A percentile compares a stretch with the other conserved stretches of the same genome.
phyloP scores from a whole-genome alignment of 164 flowering plant genomes.

The Pachysandra terminalis region DNA sequence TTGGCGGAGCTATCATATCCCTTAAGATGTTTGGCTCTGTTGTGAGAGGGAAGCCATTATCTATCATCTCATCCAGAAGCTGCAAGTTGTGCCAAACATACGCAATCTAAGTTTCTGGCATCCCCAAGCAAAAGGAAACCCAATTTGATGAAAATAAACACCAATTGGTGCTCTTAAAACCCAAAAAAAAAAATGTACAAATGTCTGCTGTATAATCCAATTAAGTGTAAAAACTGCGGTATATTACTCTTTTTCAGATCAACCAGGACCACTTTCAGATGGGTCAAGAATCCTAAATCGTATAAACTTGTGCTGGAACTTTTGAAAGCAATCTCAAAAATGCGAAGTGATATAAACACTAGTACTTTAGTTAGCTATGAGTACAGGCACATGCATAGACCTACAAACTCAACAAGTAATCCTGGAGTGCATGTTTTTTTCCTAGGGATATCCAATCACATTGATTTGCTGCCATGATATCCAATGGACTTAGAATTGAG shows the following conservation, averaged over 20 bases:
- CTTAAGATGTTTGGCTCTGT: constrained; percentile 90
- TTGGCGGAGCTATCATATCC: constrained; percentile 98
- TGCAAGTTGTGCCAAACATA: constrained; percentile 39
- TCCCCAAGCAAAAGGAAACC: background rate
- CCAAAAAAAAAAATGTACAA: background rate
- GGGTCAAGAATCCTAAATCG: too few species aligned
- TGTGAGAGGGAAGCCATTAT: constrained; percentile 97
- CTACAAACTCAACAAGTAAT: background rate
- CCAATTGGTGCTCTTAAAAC: background rate
- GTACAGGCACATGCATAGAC: background rate
- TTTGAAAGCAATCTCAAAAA: too few species aligned
- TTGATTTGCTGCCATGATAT: background rate
- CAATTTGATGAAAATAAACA: background rate
- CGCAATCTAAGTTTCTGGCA: constrained; percentile 14
- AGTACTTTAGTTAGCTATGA: too few species aligned
- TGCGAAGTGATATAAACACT: too few species aligned
- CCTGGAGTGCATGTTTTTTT: background rate
- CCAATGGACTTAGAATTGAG: too few species aligned
- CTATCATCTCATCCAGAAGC: constrained; percentile 99
- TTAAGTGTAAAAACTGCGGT: too few species aligned
- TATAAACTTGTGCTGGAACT: too few species aligned
- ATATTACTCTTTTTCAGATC: too few species aligned
- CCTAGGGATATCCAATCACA: background rate
- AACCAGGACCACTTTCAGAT: too few species aligned
- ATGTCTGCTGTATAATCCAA: too few species aligned